Conservation (phyloP, 495 filamentous ascomycete species). For the Talaromyces wortmannii region DNA sequence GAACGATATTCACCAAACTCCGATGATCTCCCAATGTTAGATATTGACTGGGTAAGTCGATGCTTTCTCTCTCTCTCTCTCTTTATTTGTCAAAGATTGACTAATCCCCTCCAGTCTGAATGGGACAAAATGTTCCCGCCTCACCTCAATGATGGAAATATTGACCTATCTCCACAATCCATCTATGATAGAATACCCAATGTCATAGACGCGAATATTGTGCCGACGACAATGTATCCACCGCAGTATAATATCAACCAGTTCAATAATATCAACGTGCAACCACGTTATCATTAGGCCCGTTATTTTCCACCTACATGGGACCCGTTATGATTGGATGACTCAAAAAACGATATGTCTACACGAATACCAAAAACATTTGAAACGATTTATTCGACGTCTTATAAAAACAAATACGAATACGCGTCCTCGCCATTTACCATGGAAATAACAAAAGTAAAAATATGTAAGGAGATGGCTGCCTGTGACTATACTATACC, state of each 20-base stretch:
- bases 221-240: background rate
- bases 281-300: too few species aligned
- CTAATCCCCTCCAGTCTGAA: slow-evolving; percentile 3
- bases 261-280: too few species aligned
- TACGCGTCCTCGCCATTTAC: too few species aligned
- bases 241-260: background rate
- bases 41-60: slow-evolving; percentile 17
- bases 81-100: background rate
- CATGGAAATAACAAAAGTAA: too few species aligned
- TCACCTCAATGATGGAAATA: slow-evolving; percentile 9
- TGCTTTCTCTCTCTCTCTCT: background rate
- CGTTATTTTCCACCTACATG: too few species aligned
- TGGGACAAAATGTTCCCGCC: slow-evolving; percentile 13
- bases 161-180: slow-evolving; percentile 7
- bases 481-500: too few species aligned
- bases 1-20: slow-evolving; percentile 1
- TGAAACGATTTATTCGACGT: too few species aligned
- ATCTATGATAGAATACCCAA: background rate
- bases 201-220: background rate
- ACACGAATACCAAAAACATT: too few species aligned
- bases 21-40: slow-evolving; percentile 9
- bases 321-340: too few species aligned
- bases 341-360: too few species aligned
- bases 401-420: too few species aligned
- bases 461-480: too few species aligned